These are phyloP conservation scores for Diaporthe helianthi DNA, from an alignment of 2,329 filamentous ascomycete genomes.

Conservation along the genomic window DNA sequence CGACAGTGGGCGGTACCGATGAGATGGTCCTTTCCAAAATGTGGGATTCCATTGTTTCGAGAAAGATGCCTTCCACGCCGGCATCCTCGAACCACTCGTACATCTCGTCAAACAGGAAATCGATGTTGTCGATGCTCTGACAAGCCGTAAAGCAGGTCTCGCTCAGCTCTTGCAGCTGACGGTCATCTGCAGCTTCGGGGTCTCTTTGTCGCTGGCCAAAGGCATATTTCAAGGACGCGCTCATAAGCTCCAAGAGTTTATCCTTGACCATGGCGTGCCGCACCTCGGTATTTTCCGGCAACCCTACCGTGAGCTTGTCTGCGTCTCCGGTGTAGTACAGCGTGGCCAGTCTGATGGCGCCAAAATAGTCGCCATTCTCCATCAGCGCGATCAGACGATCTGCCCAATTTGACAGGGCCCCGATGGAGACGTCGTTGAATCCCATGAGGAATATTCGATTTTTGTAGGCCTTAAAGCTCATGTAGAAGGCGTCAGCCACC, in stretches of 20 bases:
- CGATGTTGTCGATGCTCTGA: constrained; percentile 75
- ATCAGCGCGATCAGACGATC: constrained; percentile 92
- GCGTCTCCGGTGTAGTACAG: constrained; percentile 90
- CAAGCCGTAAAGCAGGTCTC: constrained; percentile 86
- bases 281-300: constrained; percentile 81
- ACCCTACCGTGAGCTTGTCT: constrained; percentile 92
- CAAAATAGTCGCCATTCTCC: constrained; percentile 96
- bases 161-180: constrained; percentile 77
- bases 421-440: constrained; percentile 92
- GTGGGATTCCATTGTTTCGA: constrained; percentile 87
- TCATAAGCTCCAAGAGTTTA: constrained; percentile 91
- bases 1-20: constrained; percentile 78
- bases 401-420: constrained; percentile 95
- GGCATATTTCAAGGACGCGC: constrained; percentile 87
- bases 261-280: constrained; percentile 85
- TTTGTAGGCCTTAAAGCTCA: constrained; percentile 97
- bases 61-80: constrained; percentile 75
- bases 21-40: constrained; percentile 81
- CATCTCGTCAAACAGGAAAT: constrained; percentile 89
- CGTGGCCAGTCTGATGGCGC: constrained; percentile 87
- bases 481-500: constrained; percentile 95
- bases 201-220: constrained; percentile 72
- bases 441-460: constrained; percentile 90
- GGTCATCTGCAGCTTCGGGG: constrained; percentile 53
- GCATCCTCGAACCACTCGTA: constrained; percentile 90